phyloP scores from a whole-genome alignment of 2,329 filamentous ascomycete genomes.

The Penicillium digitatum region DNA sequence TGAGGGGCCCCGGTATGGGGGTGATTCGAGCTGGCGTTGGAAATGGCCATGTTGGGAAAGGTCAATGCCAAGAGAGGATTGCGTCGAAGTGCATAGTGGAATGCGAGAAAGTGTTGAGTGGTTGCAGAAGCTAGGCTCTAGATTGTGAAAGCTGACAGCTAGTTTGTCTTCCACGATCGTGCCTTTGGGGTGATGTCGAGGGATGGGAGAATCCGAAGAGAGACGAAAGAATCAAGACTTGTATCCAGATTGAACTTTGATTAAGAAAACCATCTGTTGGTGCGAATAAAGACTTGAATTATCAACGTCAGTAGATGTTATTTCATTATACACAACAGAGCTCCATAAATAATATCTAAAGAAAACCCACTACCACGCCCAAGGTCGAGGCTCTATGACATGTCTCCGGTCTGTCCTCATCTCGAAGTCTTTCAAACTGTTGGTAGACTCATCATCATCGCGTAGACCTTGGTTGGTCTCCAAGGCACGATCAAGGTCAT shows the following conservation, averaged over 20 bases:
- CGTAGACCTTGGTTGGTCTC: constrained; percentile 23
- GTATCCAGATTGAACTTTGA: constrained; percentile 19
- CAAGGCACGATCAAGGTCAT: constrained; percentile 44
- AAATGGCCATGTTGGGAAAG: constrained; percentile 11
- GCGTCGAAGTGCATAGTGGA: no score
- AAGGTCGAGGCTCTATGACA: constrained; percentile 7
- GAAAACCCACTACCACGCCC: constrained; percentile 9
- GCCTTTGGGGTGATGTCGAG: constrained; percentile 32
- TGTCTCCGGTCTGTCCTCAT: background rate
- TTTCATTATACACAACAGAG: constrained; percentile 8
- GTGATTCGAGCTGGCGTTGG: constrained; percentile 38
- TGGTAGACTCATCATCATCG: constrained; percentile 3
- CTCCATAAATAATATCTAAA: background rate
- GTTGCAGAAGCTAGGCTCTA: no score
- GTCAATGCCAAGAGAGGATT: no score
- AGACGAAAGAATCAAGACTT: constrained; percentile 23
- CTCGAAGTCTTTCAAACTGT: constrained; percentile 18
- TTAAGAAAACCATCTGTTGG: background rate
- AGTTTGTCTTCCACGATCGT: constrained; percentile 30
- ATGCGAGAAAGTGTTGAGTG: no score
- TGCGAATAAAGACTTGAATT: background rate
- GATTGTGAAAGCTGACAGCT: no score
- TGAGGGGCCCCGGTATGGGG: constrained; percentile 34
- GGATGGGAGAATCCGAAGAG: constrained; percentile 31
- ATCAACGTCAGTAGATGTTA: background rate